These are phyloP conservation scores for Cnidoscolus chayamansa DNA, from an alignment of 441 rosid genomes.

Conservation along the genomic window DNA sequence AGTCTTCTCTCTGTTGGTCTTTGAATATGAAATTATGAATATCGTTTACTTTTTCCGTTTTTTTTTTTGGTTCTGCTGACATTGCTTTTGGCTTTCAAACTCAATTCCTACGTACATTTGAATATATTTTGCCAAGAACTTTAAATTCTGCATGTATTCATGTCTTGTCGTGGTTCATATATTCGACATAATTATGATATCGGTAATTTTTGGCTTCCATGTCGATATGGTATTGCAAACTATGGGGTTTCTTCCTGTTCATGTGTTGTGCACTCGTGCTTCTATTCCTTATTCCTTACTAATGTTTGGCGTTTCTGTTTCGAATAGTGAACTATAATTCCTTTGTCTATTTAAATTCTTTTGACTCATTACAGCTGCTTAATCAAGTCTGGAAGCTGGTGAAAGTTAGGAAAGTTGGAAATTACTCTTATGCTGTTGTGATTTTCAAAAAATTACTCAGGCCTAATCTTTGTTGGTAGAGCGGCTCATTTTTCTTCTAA, in stretches of 20 bases:
- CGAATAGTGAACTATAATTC: background rate
- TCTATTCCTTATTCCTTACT: background rate
- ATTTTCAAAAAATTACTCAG: background rate
- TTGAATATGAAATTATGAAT: background rate
- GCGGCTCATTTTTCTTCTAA: background rate
- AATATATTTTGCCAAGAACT: too few relatives aligned
- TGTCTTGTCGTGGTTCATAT: background rate
- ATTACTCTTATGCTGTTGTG: background rate
- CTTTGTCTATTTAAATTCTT: background rate
- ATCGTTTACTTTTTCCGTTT: background rate
- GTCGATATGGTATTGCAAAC: background rate
- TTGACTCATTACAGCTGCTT: background rate
- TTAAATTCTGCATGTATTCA: too few relatives aligned
- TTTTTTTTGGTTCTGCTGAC: background rate
- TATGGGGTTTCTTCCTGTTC: background rate
- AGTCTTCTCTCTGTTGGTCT: background rate
- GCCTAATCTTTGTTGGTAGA: background rate
- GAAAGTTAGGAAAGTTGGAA: background rate
- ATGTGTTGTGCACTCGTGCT: background rate
- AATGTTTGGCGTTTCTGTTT: background rate
- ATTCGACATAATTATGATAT: background rate
- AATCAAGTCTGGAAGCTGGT: background rate
- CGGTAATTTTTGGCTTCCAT: background rate
- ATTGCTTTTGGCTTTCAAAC: too few relatives aligned
- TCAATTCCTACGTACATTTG: too few relatives aligned